These are phyloP conservation scores for Glaciozyma antarctica DNA, from an alignment of 768 basidiomycete genomes.

Conservation along the genomic window DNA sequence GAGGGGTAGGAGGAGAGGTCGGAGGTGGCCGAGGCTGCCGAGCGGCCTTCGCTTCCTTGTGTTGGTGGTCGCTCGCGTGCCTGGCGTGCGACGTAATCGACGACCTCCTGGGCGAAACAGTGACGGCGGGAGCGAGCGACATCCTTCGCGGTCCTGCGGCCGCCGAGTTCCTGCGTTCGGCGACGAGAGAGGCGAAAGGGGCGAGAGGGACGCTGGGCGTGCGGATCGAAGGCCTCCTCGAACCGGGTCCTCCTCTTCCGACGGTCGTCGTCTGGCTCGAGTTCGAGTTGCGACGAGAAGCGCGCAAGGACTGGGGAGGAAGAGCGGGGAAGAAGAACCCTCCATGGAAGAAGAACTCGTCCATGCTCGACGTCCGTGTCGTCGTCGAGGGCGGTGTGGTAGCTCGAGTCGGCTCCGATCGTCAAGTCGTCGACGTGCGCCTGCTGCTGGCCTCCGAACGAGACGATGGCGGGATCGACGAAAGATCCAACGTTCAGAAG, in stretches of 20 bases:
- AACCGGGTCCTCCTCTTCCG: not conserved
- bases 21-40: not conserved
- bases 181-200: not conserved
- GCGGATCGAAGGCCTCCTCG: not conserved
- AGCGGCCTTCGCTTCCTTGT: not conserved
- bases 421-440: not conserved
- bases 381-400: not conserved
- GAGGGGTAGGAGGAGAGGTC: not conserved
- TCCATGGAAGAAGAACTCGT: not conserved
- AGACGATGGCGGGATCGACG: constrained; percentile 4
- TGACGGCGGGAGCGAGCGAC: constrained; percentile 1
- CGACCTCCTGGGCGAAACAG: not conserved
- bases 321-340: constrained; percentile 1
- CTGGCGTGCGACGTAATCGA: constrained; percentile 2
- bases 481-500: not conserved
- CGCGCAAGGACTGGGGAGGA: not conserved
- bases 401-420: not conserved
- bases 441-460: not conserved
- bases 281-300: not conserved
- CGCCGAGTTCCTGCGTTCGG: constrained; percentile 3
- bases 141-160: not conserved
- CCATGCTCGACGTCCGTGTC: not conserved
- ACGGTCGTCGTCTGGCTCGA: not conserved
- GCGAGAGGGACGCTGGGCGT: not conserved
- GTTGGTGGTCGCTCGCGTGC: not conserved